Base-by-base conservation (phyloP, 2,329 filamentous ascomycete genomes). In the Chaetomiaceae sp. region DNA sequence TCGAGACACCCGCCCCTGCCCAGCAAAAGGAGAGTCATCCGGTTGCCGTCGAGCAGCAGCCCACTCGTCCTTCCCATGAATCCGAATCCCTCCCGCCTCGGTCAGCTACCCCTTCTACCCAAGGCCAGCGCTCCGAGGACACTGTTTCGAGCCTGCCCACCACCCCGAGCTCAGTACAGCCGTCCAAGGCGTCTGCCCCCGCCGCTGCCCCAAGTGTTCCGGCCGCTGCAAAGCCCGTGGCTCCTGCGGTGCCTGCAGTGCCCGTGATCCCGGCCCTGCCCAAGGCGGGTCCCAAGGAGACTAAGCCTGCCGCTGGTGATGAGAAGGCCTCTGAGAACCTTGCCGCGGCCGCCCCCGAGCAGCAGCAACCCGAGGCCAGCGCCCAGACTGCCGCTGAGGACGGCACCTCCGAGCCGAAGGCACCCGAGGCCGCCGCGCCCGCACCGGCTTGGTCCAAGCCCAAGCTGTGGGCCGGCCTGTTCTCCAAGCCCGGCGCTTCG, bases 251-350 rank as follows among this genome's bases (percentile, higher is more conserved):
- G 40, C 74, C 75, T 10, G 72, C 71, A 1, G 57, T 73, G 37
- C 75, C 76, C 3, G 66, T 74, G n/a, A 53, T 79, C 19, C 76
- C 77, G 7, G 70, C 65, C 30, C 58, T 76, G 8, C 73, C 75
- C 6, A 77, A 74, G 61, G 47, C 62, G 12, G 61, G 55, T 31
- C 56, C 65, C 4, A 70, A 66, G 42, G 67, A 67, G 4, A 38
- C 46, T 10, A 67, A 60, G 45, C 55, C 43, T 39, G 41, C 57
- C 14, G 35, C 56, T 12, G 57, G 55, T 20, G 55, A 54, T 9
- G 62, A 62, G 35, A 56, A 55, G 34, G 38, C 55, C 19, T 13
- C 53, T 13, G 33, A 53, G 21, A 66, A 64, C 45, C 51, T 59
- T 34, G 56, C 50, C 19, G 49, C 12, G 41, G 41, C 59, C 6